Base-by-base conservation (phyloP, 1,284 basidiomycete genomes). In the Irpex rosettiformis region DNA sequence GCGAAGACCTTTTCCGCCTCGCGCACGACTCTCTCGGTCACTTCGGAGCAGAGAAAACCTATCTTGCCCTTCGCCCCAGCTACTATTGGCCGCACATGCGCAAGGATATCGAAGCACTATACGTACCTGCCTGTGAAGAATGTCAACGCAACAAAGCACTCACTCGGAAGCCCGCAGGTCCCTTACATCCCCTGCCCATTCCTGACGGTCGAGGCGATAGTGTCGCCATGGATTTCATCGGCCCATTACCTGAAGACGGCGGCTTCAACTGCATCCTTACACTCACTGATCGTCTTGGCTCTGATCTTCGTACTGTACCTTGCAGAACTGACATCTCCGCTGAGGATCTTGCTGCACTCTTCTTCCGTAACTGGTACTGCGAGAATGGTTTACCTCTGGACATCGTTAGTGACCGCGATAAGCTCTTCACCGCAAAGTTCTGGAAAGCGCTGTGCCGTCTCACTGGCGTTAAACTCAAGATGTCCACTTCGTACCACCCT, bases 81-180 rank as follows among this genome's bases (percentile, higher is more conserved):
- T 79, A 71, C 54, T 78, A 76, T 61, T 80, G 77, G 77, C 76
- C 73, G 0, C 62, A 69, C 18, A 79, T 79, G 75, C n/a, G 65
- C 0, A 18, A 33, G 0, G 71, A 75, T 22, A 63, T 77, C 0
- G 66, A 72, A 24, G 3, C 49, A 2, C 42, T 60, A 0, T 71
- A 69, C 49, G 57, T 70, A 1, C 65, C 62, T 1, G 52, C 55
- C 5, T 69, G 64, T 33, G 40, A 47, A 0, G 58, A 58, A 1
- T 69, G 68, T 27, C 63, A 67, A 52, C 54, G 58, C 0, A 69
- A 69, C 58, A 70, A 70, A 28, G 40, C 48, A 0, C 29, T 24
- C 22, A 68, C 59, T 0, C 28, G 22, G 0, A 61, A 64, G 16
- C 57, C 61, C 4, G 4, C 58, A 1, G 64, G 67, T 2, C 58